A percentile compares a stretch with the other conserved stretches of the same genome.
Conservation (phyloP, 139 green algal species). For the Zygnema circumcarinatum region DNA sequence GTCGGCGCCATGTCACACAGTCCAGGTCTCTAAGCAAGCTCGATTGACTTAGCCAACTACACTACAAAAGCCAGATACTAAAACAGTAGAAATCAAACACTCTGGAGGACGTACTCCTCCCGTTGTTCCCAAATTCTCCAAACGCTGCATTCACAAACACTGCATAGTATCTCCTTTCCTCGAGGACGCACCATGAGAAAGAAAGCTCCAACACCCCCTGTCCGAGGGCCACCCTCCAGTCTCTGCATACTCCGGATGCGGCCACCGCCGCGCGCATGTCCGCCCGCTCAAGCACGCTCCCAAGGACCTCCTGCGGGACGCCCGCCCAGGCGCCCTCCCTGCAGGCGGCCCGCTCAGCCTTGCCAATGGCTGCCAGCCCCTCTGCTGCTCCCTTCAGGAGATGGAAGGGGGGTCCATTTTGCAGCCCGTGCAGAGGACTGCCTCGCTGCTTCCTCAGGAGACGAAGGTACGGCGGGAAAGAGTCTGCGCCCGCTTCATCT, state of each 20-base stretch:
- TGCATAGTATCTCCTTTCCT: neutral
- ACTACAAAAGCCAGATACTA: neutral
- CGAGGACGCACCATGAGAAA: conserved; percentile 23
- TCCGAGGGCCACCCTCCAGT: conserved; percentile 16
- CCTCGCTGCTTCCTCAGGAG: neutral
- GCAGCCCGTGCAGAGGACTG: neutral
- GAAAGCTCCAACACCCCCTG: conserved; percentile 28
- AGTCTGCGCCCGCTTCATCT: neutral
- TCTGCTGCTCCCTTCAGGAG: neutral
- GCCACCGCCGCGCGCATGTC: conserved; percentile 27
- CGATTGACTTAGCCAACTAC: neutral
- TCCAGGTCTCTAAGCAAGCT: neutral
- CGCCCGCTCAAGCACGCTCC: conserved; percentile 15
- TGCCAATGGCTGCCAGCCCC: conserved; percentile 6
- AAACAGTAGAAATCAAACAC: neutral
- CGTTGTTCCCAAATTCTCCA: neutral
- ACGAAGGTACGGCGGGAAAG: neutral
- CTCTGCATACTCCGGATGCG: conserved; percentile 45
- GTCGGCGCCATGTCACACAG: neutral
- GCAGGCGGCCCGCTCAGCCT: neutral
- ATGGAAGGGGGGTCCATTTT: neutral
- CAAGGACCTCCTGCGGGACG: conserved; percentile 33
- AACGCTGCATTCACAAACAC: neutral
- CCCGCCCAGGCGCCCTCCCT: conserved; percentile 21
- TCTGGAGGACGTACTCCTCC: neutral